These are phyloP conservation scores for Blastobotrys attinorum DNA, from an alignment of 805 yeast genomes.

Conservation along the genomic window DNA sequence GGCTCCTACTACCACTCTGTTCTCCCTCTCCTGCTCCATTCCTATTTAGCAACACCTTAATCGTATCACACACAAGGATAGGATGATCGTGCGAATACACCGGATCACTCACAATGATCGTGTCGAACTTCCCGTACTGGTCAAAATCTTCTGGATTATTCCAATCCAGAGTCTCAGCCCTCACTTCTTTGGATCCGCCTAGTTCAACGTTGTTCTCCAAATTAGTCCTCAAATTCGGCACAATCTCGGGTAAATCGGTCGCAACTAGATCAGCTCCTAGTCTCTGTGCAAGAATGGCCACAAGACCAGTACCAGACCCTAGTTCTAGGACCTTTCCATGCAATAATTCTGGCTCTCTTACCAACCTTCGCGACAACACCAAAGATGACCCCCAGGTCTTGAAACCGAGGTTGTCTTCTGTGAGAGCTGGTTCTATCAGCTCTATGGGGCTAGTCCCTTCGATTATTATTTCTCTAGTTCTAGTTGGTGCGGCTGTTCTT, in stretches of 20 bases:
- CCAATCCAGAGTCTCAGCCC: slow-evolving; percentile 63
- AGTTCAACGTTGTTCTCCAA: slow-evolving; percentile 38
- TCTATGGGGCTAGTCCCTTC: slow-evolving; percentile 10
- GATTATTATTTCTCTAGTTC: slow-evolving; percentile 39
- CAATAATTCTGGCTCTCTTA: slow-evolving; percentile 18
- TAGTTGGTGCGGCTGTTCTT: slow-evolving; percentile 70
- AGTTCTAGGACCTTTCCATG: slow-evolving; percentile 43
- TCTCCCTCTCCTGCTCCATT: slow-evolving; percentile 27
- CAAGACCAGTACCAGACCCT: slow-evolving; percentile 95
- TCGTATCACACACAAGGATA: slow-evolving; percentile 54
- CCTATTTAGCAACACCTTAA: slow-evolving; percentile 38
- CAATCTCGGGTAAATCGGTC: slow-evolving; percentile 77
- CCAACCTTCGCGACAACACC: slow-evolving; percentile 51
- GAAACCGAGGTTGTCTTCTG: slow-evolving; percentile 80
- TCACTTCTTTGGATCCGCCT: not conserved
- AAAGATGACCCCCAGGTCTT: slow-evolving; percentile 96
- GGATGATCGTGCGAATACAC: slow-evolving; percentile 83
- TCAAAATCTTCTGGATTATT: slow-evolving; percentile 38
- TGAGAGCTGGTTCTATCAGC: slow-evolving; percentile 75
- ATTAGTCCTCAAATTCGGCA: slow-evolving; percentile 58
- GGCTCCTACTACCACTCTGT: too few relatives aligned
- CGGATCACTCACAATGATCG: slow-evolving; percentile 78
- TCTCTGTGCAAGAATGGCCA: slow-evolving; percentile 61
- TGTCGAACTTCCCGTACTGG: slow-evolving; percentile 35
- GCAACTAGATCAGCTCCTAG: slow-evolving; percentile 45